Evolutionary conservation across 1,284 basidiomycete species (phyloP).

Genomic region (Takashimella tepidaria): DNA sequence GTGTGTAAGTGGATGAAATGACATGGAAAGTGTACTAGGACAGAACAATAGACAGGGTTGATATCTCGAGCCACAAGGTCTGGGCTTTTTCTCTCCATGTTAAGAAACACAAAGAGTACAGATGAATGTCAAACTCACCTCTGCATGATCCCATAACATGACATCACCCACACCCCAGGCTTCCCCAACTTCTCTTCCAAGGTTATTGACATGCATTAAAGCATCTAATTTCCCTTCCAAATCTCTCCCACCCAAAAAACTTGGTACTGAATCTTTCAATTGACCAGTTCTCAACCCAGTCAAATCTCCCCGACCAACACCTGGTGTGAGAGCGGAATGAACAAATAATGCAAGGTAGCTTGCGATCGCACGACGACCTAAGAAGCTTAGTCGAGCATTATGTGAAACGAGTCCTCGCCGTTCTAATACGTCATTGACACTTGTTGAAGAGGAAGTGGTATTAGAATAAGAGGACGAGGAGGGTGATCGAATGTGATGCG

Average conservation of each 20-base stretch:
- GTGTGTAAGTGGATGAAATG: no score
- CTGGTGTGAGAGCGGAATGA: constrained; percentile 25
- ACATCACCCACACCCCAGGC: constrained; percentile 37
- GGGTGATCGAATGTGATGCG: constrained; percentile 25
- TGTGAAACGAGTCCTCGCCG: constrained; percentile 23
- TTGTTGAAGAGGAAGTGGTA: neutral
- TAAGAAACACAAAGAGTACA: no score
- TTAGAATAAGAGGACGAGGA: constrained; percentile 2
- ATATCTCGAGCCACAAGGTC: no score
- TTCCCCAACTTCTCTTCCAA: constrained; percentile 37
- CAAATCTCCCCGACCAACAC: constrained; percentile 2
- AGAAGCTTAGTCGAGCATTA: constrained; percentile 41
- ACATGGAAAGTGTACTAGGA: no score
- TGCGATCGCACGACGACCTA: constrained; percentile 41
- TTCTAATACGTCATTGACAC: no score
- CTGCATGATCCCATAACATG: constrained; percentile 41
- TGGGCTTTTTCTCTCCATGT: no score
- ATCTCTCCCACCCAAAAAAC: constrained; percentile 23
- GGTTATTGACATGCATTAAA: constrained; percentile 34
- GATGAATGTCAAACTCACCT: constrained; percentile 29
- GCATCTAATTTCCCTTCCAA: constrained; percentile 34
- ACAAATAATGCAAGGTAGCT: constrained; percentile 43
- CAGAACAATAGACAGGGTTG: no score
- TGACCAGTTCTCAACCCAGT: no score
- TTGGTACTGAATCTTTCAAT: constrained; percentile 15